These are phyloP conservation scores for Oryza australiensis DNA, from an alignment of 176 grass and related monocot genomes.

Conservation along the genomic window DNA sequence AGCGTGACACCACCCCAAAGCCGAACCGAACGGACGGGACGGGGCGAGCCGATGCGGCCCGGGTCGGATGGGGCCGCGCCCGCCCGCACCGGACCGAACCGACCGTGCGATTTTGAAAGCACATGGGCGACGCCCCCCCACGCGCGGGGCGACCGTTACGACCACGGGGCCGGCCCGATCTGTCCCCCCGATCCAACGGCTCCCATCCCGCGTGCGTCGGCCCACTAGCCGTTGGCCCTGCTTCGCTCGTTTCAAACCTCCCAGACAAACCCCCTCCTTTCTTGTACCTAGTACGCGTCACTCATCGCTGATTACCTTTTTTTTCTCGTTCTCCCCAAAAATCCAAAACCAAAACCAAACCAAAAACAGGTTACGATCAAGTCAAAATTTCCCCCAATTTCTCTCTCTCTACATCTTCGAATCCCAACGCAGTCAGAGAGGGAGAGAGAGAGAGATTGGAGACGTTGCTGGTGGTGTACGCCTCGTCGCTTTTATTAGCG, in stretches of 20 bases:
- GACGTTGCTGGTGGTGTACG: conserved; percentile 39
- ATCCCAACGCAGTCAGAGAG: conserved; percentile 32
- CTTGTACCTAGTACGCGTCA: conserved; percentile 30
- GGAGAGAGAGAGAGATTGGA: not conserved
- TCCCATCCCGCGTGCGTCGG: not conserved
- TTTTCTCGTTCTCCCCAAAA: not conserved
- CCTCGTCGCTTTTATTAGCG: conserved; percentile 29
- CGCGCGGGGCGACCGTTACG: conserved; percentile 39
- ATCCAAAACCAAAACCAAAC: conserved; percentile 17
- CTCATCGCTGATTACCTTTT: not conserved
- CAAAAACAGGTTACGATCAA: not conserved
- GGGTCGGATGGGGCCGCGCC: not conserved
- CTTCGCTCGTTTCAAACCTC: conserved; percentile 21
- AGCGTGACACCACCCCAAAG: not conserved
- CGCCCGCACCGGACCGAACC: not conserved
- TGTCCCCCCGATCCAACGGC: conserved; percentile 45
- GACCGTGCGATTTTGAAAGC: conserved; percentile 39
- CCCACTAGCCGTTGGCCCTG: conserved; percentile 59
- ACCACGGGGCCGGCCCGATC: conserved; percentile 17
- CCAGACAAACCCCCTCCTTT: conserved; percentile 46
- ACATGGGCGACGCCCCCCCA: not conserved
- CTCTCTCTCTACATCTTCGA: not conserved
- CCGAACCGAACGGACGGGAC: not conserved
- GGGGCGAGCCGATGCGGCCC: not conserved
- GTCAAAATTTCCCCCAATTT: not conserved